phyloP scores from a whole-genome alignment of 345 rosid species.

The Populus alba region DNA sequence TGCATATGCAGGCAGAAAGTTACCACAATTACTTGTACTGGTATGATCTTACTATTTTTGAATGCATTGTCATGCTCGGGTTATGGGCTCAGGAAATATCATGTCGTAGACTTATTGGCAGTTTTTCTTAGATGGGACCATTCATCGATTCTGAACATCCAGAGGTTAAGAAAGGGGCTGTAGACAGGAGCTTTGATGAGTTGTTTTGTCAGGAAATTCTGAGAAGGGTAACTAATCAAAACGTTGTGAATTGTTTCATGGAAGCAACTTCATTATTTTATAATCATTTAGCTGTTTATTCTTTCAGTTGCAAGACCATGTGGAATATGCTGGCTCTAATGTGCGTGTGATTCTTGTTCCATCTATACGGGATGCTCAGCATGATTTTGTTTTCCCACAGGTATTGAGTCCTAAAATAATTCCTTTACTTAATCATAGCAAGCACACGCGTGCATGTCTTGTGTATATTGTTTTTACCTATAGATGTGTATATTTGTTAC shows the following conservation, averaged over 20 bases:
- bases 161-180: conserved; percentile 66
- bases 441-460: not conserved
- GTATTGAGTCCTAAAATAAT: conserved; percentile 11
- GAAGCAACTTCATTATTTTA: not conserved
- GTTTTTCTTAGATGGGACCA: conserved; percentile 74
- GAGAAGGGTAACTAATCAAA: conserved; percentile 50
- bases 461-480: no score
- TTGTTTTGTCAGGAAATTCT: conserved; percentile 63
- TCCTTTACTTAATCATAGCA: not conserved
- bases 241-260: not conserved
- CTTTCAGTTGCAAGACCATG: conserved; percentile 78
- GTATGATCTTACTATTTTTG: conserved; percentile 28
- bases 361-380: conserved; percentile 84
- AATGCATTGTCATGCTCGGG: not conserved
- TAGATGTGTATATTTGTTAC: not conserved
- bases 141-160: conserved; percentile 90
- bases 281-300: not conserved
- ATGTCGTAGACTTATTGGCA: conserved; percentile 8
- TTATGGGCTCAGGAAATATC: conserved; percentile 5
- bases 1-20: conserved; percentile 76
- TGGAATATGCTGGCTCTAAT: conserved; percentile 68
- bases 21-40: conserved; percentile 75
- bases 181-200: conserved; percentile 56
- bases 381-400: conserved; percentile 95
- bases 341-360: conserved; percentile 69